Conservation (phyloP, 2,329 filamentous ascomycete species). For the Aspergillus ochraceus region DNA sequence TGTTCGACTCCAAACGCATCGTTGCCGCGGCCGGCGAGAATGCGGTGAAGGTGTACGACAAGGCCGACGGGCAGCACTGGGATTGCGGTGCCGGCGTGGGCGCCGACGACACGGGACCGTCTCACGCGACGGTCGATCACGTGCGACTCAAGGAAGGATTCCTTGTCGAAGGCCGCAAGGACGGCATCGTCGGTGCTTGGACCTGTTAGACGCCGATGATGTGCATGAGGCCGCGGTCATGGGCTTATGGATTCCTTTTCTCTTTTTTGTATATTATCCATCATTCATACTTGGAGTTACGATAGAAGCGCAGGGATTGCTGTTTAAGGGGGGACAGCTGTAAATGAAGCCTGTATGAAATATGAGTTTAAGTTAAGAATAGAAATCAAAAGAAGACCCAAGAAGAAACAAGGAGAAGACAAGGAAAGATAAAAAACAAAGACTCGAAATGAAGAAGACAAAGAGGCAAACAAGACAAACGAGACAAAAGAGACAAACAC, state of each 20-base stretch:
- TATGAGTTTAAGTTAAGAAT: neutral
- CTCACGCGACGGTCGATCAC: constrained; percentile 71
- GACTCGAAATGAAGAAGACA: neutral
- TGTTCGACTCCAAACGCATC: constrained; percentile 90
- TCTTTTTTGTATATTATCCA: neutral
- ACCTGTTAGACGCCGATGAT: constrained; percentile 56
- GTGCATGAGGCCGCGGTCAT: neutral
- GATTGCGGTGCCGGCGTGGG: constrained; percentile 84
- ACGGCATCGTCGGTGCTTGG: constrained; percentile 91
- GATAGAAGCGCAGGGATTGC: neutral
- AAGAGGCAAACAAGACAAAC: neutral
- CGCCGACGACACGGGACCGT: constrained; percentile 63
- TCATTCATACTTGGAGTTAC: neutral
- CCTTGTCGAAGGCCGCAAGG: constrained; percentile 81
- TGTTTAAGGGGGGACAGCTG: neutral
- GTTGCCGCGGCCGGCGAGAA: constrained; percentile 87
- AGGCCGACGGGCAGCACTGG: constrained; percentile 93
- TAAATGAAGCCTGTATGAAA: neutral
- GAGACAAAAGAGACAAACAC: neutral
- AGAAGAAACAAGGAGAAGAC: neutral
- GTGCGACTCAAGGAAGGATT: constrained; percentile 94
- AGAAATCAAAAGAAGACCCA: neutral
- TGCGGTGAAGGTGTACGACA: constrained; percentile 97
- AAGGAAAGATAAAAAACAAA: neutral
- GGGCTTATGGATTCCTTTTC: neutral